Evolutionary conservation across 805 yeast genomes (phyloP).

Genomic region (Lachancea sp.): DNA sequence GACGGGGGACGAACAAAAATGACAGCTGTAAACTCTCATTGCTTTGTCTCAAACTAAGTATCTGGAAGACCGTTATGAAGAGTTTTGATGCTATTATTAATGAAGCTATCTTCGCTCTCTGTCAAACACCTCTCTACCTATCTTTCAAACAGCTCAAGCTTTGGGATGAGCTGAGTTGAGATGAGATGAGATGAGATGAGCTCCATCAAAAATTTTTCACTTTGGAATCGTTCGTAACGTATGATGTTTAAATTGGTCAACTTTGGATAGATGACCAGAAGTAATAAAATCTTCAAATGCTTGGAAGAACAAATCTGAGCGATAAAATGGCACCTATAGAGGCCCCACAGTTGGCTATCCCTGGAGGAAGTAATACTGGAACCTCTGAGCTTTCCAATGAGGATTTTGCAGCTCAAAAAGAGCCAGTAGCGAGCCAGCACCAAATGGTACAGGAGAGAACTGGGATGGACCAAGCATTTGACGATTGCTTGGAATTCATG

Average conservation of each 20-base stretch:
- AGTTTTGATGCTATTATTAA: neutral
- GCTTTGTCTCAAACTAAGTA: conserved; percentile 2
- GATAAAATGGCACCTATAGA: conserved; percentile 15
- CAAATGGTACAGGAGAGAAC: conserved; percentile 23
- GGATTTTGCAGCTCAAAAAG: neutral
- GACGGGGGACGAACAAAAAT: conserved; percentile 95
- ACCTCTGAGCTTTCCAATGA: conserved; percentile 5
- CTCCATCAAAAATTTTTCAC: conserved; percentile 8
- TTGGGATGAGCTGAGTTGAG: conserved; percentile 12
- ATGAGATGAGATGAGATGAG: conserved; percentile 25
- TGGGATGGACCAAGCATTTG: conserved; percentile 56
- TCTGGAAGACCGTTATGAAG: neutral
- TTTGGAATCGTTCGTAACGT: neutral
- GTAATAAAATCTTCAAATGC: too few species aligned
- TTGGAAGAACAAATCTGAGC: too few species aligned
- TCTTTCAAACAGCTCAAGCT: neutral
- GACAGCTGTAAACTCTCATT: conserved; percentile 88
- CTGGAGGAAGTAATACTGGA: conserved; percentile 16
- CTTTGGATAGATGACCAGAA: neutral
- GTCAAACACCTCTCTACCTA: neutral
- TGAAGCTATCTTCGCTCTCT: neutral
- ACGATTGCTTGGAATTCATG: conserved; percentile 50
- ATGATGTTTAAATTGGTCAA: neutral
- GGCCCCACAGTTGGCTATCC: conserved; percentile 28
- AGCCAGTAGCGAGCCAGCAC: conserved; percentile 18